These are phyloP conservation scores for Vaccinium vitisidaea DNA, from an alignment of 148 eudicot genomes.

Conservation along the genomic window DNA sequence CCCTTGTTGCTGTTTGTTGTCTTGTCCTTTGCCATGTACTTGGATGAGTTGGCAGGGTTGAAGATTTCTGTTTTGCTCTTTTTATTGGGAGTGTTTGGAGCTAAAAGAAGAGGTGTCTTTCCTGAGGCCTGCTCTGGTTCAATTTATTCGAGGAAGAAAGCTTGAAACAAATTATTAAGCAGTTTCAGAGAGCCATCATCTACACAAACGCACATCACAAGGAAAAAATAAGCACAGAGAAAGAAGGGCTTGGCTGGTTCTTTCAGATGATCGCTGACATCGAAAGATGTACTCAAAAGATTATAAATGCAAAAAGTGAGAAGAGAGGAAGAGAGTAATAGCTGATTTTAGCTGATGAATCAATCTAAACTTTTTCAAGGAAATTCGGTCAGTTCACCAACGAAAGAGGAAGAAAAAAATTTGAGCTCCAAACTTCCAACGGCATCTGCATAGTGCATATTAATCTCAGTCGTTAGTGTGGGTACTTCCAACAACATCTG, in stretches of 20 bases:
- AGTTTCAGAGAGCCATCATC: not conserved
- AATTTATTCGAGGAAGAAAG: too few species aligned
- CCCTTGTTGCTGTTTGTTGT: too few species aligned
- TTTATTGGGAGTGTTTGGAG: too few species aligned
- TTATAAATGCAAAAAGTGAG: not conserved
- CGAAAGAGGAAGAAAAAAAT: not conserved
- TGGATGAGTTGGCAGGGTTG: too few species aligned
- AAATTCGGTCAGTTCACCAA: not conserved
- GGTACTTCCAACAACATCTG: not conserved
- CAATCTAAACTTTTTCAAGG: not conserved
- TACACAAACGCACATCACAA: not conserved
- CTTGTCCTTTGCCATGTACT: too few species aligned
- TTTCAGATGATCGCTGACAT: not conserved
- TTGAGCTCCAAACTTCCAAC: not conserved
- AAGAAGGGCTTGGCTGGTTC: not conserved
- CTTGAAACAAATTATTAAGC: slow-evolving; percentile 1
- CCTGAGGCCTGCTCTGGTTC: too few species aligned
- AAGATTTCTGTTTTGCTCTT: too few species aligned
- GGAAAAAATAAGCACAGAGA: not conserved
- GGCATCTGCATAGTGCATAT: not conserved
- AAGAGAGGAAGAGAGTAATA: not conserved
- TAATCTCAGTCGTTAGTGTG: not conserved
- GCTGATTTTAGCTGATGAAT: not conserved
- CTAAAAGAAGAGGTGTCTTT: too few species aligned
- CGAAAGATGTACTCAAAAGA: not conserved